phyloP scores from a whole-genome alignment of 345 rosid genomes.

The Hypericum perforatum region DNA sequence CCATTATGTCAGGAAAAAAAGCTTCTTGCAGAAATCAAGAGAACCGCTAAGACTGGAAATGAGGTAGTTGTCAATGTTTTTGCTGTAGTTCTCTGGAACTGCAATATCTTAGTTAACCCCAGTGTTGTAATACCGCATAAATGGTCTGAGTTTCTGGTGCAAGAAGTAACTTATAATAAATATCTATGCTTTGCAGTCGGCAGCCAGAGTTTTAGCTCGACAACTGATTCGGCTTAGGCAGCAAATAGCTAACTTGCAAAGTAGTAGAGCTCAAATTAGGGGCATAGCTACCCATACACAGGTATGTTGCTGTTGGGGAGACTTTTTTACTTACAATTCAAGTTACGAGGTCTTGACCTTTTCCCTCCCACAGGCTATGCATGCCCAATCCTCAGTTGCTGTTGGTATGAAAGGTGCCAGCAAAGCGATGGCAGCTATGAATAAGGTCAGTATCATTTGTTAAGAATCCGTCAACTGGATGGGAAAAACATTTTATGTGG shows the following conservation, averaged over 20 bases:
- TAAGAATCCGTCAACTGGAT: background rate
- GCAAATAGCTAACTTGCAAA: constrained; percentile 81
- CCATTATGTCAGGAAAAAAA: constrained; percentile 64
- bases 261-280: constrained; percentile 97
- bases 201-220: constrained; percentile 76
- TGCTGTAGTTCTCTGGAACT: background rate
- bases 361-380: constrained; percentile 61
- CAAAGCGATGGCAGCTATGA: constrained; percentile 83
- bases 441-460: constrained; percentile 45
- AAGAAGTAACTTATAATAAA: no score
- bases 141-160: no score
- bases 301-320: constrained; percentile 23
- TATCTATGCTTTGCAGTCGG: constrained; percentile 32
- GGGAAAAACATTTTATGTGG: background rate
- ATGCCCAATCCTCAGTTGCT: constrained; percentile 87
- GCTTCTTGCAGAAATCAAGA: constrained; percentile 88
- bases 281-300: constrained; percentile 98
- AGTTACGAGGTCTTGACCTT: constrained; percentile 11
- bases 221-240: constrained; percentile 86
- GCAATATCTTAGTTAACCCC: no score
- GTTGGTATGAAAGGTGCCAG: constrained; percentile 87
- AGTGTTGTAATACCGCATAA: no score
- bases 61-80: constrained; percentile 39
- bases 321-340: background rate
- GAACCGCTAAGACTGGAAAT: constrained; percentile 85